Evolutionary conservation across 441 rosid species (phyloP).

Genomic region (Croton setiger): DNA sequence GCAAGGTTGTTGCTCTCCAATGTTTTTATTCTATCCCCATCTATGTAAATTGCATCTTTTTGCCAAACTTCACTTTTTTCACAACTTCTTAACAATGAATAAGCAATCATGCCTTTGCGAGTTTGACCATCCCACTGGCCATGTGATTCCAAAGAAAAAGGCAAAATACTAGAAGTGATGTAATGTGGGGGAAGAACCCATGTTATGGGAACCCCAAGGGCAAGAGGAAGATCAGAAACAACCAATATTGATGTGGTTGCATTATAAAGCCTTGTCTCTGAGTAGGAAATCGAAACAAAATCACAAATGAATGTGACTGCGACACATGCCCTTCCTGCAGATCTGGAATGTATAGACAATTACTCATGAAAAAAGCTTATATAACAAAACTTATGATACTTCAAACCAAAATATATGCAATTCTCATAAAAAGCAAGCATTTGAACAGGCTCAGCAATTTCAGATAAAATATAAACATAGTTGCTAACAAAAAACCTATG

Average conservation of each 20-base stretch:
- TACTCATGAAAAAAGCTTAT: constrained; percentile 24
- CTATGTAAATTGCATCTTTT: constrained; percentile 51
- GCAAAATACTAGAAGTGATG: constrained; percentile 67
- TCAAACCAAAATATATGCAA: constrained; percentile 8
- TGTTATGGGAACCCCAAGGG: constrained; percentile 83
- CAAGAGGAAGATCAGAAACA: constrained; percentile 86
- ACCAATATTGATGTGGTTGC: constrained; percentile 59
- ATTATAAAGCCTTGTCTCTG: constrained; percentile 59
- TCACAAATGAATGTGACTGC: constrained; percentile 79
- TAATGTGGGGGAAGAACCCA: constrained; percentile 97
- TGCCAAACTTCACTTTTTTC: constrained; percentile 48
- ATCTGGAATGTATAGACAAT: constrained; percentile 49
- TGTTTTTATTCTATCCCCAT: constrained; percentile 70
- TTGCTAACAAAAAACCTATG: neutral
- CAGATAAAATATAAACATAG: neutral
- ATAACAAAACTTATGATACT: neutral
- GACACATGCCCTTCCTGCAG: constrained; percentile 69
- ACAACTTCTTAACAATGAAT: constrained; percentile 65
- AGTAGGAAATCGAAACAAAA: constrained; percentile 60
- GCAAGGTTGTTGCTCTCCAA: constrained; percentile 62
- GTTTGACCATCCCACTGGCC: constrained; percentile 57
- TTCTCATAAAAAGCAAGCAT: constrained; percentile 6
- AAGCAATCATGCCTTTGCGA: constrained; percentile 59
- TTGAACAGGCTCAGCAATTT: neutral
- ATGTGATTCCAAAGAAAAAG: constrained; percentile 48